Conservation (phyloP, 2,329 filamentous ascomycete genomes). For the Alternaria longipes region DNA sequence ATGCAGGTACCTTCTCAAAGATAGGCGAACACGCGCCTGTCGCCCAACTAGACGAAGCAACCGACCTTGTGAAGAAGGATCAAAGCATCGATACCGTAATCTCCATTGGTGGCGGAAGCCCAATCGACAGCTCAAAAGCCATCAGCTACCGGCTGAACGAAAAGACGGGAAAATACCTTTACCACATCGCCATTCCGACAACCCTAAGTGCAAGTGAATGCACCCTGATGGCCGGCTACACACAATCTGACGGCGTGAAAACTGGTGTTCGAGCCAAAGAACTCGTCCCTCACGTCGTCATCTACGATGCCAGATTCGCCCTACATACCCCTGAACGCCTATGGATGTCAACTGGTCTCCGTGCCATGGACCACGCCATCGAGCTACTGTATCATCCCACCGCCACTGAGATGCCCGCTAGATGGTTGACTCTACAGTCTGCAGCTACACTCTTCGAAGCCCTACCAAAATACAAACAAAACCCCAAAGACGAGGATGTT, state of each 20-base stretch:
- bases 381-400: constrained; percentile 64
- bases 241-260: constrained; percentile 60
- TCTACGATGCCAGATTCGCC: constrained; percentile 64
- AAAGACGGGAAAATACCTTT: constrained; percentile 46
- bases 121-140: constrained; percentile 60
- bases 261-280: constrained; percentile 56
- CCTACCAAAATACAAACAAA: constrained; percentile 58
- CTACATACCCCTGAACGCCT: constrained; percentile 61
- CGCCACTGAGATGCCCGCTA: constrained; percentile 60
- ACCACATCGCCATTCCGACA: constrained; percentile 52
- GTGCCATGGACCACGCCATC: constrained; percentile 65
- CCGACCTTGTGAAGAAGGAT: constrained; percentile 57
- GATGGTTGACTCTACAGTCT: constrained; percentile 57
- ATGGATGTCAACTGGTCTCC: constrained; percentile 62
- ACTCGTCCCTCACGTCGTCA: constrained; percentile 58
- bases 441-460: constrained; percentile 59
- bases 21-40: constrained; percentile 66
- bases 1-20: constrained; percentile 64
- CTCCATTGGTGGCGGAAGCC: constrained; percentile 63
- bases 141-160: constrained; percentile 49
- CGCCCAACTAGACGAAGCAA: constrained; percentile 63
- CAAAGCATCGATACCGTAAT: constrained; percentile 63
- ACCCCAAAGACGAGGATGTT: constrained; percentile 57
- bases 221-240: constrained; percentile 63
- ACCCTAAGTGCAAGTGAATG: constrained; percentile 63